Evolutionary conservation across 1,139 yeast species (phyloP), one percentile per base, ranked within the genome.

Genomic region (Maudiozyma humilis): DNA sequence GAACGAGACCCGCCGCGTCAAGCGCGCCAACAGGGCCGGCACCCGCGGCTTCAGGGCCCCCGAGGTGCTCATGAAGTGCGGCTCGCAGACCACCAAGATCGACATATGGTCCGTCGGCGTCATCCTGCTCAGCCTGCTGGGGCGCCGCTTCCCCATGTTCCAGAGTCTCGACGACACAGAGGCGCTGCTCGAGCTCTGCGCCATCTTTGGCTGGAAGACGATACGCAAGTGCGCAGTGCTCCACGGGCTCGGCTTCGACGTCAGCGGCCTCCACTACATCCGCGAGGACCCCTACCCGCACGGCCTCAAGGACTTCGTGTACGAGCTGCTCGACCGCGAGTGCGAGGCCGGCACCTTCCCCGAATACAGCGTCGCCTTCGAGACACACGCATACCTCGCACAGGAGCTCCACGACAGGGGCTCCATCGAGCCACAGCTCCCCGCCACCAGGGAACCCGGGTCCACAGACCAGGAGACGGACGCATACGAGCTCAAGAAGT

Each of bases 21-120:
- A 95, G 57, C 73, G 98, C 47, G 97, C 97, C 1, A 91, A 91
- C 59, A 78, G 99, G 56, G 98, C 98, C 1, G 99, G 99, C 2
- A 93, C 99, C 0, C 75, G 98, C 55, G 97, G 97, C 0, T 88
- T 88, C 60, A 73, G 97, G 52, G 96, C 97, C 0, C 96, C 96
- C 0, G 97, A 88, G 61, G 96, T 88, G 2, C 68, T 89, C 47
- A 75, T 88, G 64, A 87, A 87, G 62, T 88, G 97, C 63, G 78
- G 86, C 1, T 80, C 84, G 47, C 97, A 89, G 65, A 73, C 83
- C 7, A 76, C 86, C 2, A 82, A 82, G 59, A 77, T 88, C 35
- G 96, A 88, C 63, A 76, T 87, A 14, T 88, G 96, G 96, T 82
- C 95, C 2, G 94, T 89, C 0, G 96, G 96, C 2, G 86, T 88